Evolutionary conservation across 345 rosid species (phyloP).

Genomic region (Ricinus communis): DNA sequence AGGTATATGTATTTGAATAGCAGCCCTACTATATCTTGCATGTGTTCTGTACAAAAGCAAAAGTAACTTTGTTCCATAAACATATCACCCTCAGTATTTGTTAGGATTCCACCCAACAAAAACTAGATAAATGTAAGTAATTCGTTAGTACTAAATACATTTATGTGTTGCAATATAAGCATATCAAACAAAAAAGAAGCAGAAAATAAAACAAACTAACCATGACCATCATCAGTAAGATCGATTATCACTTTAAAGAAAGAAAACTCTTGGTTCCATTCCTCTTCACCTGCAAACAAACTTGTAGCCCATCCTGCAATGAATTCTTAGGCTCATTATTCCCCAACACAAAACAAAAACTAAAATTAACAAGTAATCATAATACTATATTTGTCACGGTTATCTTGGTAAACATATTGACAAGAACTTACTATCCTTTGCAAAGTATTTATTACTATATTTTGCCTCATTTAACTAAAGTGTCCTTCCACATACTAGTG

Average conservation of each 20-base stretch:
- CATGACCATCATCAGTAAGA: slow-evolving; percentile 90
- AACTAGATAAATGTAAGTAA: background rate
- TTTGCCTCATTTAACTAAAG: background rate
- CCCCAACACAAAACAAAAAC: background rate
- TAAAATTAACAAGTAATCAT: background rate
- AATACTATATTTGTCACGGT: background rate
- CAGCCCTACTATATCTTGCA: slow-evolving; percentile 77
- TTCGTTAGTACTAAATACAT: no score
- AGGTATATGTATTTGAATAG: slow-evolving; percentile 74
- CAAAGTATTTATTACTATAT: background rate
- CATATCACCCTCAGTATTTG: background rate
- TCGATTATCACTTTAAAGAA: slow-evolving; percentile 63
- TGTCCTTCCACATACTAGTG: background rate
- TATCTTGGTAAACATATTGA: background rate
- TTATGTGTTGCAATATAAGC: slow-evolving; percentile 2
- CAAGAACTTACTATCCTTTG: background rate
- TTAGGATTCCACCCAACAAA: background rate
- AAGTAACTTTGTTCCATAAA: background rate
- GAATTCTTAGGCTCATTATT: background rate
- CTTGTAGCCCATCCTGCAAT: slow-evolving; percentile 79
- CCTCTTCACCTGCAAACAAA: slow-evolving; percentile 65
- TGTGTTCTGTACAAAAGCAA: slow-evolving; percentile 53
- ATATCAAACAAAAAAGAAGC: slow-evolving; percentile 4
- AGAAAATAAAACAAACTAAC: slow-evolving; percentile 39
- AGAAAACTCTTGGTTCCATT: slow-evolving; percentile 56